Conservation (phyloP, 768 basidiomycete genomes). For the Macrolepiota dolichaula region DNA sequence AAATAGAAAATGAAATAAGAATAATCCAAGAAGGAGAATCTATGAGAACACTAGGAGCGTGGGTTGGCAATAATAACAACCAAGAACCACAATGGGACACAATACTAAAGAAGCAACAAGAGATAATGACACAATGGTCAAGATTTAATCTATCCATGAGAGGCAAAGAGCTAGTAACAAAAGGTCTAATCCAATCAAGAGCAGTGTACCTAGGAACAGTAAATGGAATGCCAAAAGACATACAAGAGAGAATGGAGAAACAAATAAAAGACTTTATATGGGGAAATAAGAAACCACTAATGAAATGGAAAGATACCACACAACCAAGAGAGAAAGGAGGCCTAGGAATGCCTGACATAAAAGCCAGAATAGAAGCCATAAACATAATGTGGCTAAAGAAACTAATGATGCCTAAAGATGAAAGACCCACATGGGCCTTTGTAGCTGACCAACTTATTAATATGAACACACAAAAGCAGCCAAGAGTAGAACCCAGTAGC, state of each 20-base stretch:
- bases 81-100: conserved; percentile 20
- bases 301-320: conserved; percentile 13
- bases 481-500: background rate
- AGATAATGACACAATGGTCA: conserved; percentile 19
- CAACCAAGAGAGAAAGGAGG: conserved; percentile 19
- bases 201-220: conserved; percentile 20
- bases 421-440: conserved; percentile 17
- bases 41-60: conserved; percentile 29
- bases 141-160: conserved; percentile 21
- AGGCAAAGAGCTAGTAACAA: conserved; percentile 17
- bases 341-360: conserved; percentile 17
- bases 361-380: conserved; percentile 20
- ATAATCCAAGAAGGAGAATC: conserved; percentile 29
- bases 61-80: conserved; percentile 26
- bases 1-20: conserved; percentile 18
- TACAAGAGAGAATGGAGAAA: conserved; percentile 17
- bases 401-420: conserved; percentile 14
- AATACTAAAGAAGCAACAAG: conserved; percentile 22
- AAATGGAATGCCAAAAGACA: conserved; percentile 20
- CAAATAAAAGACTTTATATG: conserved; percentile 21
- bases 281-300: conserved; percentile 10
- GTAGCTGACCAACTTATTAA: background rate
- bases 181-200: conserved; percentile 14
- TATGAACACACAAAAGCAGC: background rate
- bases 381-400: conserved; percentile 17